Evolutionary conservation across 1,284 basidiomycete genomes (phyloP), one percentile per base, ranked within the genome.

Genomic region (Cryptococcus sp.): DNA sequence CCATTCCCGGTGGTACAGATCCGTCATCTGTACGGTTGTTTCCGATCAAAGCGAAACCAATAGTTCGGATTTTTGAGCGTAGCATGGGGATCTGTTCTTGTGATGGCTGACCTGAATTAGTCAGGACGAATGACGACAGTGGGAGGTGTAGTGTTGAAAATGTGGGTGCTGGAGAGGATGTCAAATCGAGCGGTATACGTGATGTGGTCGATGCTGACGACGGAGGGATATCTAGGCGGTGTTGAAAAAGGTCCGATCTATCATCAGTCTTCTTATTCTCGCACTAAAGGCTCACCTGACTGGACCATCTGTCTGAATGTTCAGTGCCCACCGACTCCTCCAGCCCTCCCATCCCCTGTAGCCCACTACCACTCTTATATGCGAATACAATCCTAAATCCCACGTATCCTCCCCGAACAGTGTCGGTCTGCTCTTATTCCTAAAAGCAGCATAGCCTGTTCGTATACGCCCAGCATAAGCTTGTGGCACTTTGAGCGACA

Each of bases 211-310:
- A 64, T 5, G 62, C 42, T 1, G 64, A 44, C 19, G 61, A 50
- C 0, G 69, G 57, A 1, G 72, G 71, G 23, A 79, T 62, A 22
- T 70, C 73, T 10, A 79, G 70, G 2, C 78, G 77, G 55, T 79
- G 77, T 63, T 80, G 78, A 60, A 75, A 80, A n/a, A 80, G 63
- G 58, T 80, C 78, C 32, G 75, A 76, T 42, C 72, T 73, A 50
- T 10, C 23, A n/a, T 23, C 34, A 42, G 28, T 46, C 22, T 7
- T 7, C 16, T n/a, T 14, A 7, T 18, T 5, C 21, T 14, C 7
- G 21, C 5, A 40, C 7, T 11, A 9, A 47, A 18, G 31, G 54
- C 67, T 63, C 46, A 73, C 59, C 70, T 67, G 14, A 78, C 73
- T 4, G 77, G 76, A 0, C 77, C 77, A 45, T 78, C 78, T 10